Evolutionary conservation across 2,329 filamentous ascomycete species (phyloP), one percentile per base, ranked within the genome.

Genomic region (Didymella pomorum): DNA sequence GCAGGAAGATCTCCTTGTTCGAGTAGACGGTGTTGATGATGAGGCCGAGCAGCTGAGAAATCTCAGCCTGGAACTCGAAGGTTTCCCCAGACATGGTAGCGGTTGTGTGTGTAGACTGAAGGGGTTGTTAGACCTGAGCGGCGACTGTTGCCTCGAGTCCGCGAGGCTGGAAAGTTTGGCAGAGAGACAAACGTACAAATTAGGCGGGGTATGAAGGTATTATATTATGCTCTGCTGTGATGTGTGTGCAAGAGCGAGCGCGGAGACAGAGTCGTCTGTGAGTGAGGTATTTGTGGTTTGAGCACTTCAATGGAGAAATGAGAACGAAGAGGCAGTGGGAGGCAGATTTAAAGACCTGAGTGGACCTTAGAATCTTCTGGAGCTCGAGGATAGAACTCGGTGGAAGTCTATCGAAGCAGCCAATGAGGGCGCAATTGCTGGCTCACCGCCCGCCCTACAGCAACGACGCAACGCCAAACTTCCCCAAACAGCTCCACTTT

Each of bases 21-120:
- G 93, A 97, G 88, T 98, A 99, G 85, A 99, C 95, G 71, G 95
- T 98, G 91, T 99, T 99, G 88, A 99, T 99, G 84, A 99, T 99
- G 80, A 99, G 91, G 73, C 90, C 93, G 79, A 99, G 91, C 71
- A 99, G 92, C 92, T 99, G 95, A 91, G 94, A 98, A 80, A 99
- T 99, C 91, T 99, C 95, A 90, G 95, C 95, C 90, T 99, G 95
- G 87, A 98, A 99, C 90, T 98, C 94, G 85, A 99, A 99, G 73
- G 93, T 97, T 86, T 98, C 93, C 70, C 79, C 75, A 82, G 92
- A 83, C 92, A 96, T 97, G 80, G 80, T 91, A 69, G 66, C 63
- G 64, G 62, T 53, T 62, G 56, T 66, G 60, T 61, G 63, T 58
- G 54, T 44, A 56, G 61, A 54, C 64, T 69, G 57, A 26, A 33